Conservation (phyloP, 192 early-diverging fungal species). For the Gamsiella multidivaricata region DNA sequence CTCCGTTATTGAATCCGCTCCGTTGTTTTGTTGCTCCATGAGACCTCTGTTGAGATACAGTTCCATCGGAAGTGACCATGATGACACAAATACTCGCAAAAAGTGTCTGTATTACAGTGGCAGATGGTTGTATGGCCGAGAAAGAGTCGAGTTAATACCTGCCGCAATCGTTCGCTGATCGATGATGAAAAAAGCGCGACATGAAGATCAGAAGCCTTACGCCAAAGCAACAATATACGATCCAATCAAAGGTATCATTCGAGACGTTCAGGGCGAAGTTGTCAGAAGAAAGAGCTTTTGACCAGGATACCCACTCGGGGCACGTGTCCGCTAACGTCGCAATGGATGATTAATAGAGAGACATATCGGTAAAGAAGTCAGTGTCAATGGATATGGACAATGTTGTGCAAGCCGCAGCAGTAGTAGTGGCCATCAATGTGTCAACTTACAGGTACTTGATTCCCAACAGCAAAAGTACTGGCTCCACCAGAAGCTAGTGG, state of each 20-base stretch:
- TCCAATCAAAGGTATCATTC: slow-evolving; percentile 54
- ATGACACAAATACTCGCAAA: slow-evolving; percentile 51
- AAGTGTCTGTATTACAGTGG: slow-evolving; percentile 12
- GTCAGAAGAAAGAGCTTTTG: slow-evolving; percentile 24
- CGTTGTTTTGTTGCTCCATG: slow-evolving; percentile 40
- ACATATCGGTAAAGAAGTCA: not conserved
- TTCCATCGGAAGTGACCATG: slow-evolving; percentile 52
- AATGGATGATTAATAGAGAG: not conserved
- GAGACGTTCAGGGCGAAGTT: slow-evolving; percentile 28
- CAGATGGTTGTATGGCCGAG: too few species aligned
- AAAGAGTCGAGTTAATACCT: not conserved
- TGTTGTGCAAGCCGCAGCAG: not conserved
- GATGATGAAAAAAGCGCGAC: too few species aligned
- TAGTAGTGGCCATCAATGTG: too few species aligned
- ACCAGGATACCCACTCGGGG: slow-evolving; percentile 55
- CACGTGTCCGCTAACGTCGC: slow-evolving; percentile 35
- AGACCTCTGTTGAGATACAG: slow-evolving; percentile 47
- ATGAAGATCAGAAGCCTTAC: slow-evolving; percentile 18
- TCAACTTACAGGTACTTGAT: slow-evolving; percentile 51
- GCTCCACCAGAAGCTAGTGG: slow-evolving; percentile 78
- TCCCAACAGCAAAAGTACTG: slow-evolving; percentile 85
- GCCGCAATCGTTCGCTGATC: too few species aligned
- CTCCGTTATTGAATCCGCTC: slow-evolving; percentile 51
- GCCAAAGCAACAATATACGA: slow-evolving; percentile 52
- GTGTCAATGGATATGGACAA: not conserved